phyloP scores from a whole-genome alignment of 495 filamentous ascomycete species.

The Lichenothelia convexa region DNA sequence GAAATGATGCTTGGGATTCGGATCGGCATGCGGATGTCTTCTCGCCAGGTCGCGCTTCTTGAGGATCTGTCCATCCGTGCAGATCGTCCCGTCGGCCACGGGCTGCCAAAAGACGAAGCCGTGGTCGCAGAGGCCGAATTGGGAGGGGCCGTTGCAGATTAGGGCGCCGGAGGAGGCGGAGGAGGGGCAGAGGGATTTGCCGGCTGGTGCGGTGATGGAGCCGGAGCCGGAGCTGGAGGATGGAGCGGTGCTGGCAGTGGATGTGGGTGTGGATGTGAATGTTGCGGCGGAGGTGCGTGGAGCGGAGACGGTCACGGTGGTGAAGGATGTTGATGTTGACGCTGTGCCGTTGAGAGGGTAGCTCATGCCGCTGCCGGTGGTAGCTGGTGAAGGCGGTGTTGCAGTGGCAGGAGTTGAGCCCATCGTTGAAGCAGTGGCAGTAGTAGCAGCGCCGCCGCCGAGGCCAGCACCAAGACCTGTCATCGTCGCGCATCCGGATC shows the following conservation, averaged over 20 bases:
- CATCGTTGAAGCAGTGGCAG: constrained; percentile 2
- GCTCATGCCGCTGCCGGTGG: too few species aligned
- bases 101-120: constrained; percentile 15
- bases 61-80: constrained; percentile 13
- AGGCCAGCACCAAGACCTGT: constrained; percentile 1
- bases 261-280: too few species aligned
- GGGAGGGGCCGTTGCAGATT: constrained; percentile 14
- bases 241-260: neutral
- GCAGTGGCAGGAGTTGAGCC: too few species aligned
- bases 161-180: constrained; percentile 9
- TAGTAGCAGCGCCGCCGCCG: constrained; percentile 1
- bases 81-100: constrained; percentile 20
- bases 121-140: constrained; percentile 19
- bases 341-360: too few species aligned
- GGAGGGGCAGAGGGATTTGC: constrained; percentile 9
- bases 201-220: constrained; percentile 1
- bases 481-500: constrained; percentile 1
- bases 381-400: too few species aligned
- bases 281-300: constrained; percentile 8
- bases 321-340: too few species aligned
- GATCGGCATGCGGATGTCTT: too few species aligned
- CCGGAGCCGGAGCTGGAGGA: constrained; percentile 1
- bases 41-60: constrained; percentile 6
- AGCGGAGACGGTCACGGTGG: neutral
- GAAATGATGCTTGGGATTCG: too few species aligned